These are phyloP conservation scores for Melaleuca quinquenervia DNA, from an alignment of 345 rosid species.

Conservation along the genomic window DNA sequence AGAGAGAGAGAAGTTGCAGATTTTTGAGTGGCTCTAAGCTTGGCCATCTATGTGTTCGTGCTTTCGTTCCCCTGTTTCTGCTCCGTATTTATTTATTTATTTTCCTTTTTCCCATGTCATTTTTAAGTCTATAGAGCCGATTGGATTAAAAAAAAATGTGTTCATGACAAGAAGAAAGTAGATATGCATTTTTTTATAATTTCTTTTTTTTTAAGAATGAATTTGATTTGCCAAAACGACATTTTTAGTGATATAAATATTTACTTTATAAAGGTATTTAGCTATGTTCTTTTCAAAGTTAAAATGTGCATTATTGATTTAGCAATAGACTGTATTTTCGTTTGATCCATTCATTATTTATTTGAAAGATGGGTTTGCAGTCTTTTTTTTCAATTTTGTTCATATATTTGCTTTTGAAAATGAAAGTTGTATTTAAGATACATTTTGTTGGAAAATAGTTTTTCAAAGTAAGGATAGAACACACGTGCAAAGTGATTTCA, in stretches of 20 bases:
- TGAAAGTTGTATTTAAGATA: neutral
- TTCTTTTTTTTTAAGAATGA: neutral
- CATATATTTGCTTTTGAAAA: no score
- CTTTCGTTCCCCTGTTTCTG: neutral
- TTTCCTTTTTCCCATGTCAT: neutral
- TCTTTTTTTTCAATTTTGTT: no score
- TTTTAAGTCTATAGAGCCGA: neutral
- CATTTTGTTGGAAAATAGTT: neutral
- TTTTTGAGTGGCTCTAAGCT: conserved; percentile 44
- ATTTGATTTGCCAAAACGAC: neutral
- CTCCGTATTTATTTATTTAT: no score
- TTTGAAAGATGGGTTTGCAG: no score
- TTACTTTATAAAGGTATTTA: neutral
- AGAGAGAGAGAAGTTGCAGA: neutral
- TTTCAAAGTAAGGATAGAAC: neutral
- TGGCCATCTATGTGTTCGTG: conserved; percentile 17
- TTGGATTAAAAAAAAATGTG: neutral
- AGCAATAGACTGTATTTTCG: no score
- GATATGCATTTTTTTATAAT: no score
- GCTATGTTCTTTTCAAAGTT: neutral
- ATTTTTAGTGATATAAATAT: neutral
- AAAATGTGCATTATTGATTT: accelerated
- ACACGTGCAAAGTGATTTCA: neutral
- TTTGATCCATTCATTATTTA: no score
- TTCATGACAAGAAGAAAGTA: neutral